These are phyloP conservation scores for Gymnopus androsaceus DNA, from an alignment of 1,284 basidiomycete species.

Conservation along the genomic window DNA sequence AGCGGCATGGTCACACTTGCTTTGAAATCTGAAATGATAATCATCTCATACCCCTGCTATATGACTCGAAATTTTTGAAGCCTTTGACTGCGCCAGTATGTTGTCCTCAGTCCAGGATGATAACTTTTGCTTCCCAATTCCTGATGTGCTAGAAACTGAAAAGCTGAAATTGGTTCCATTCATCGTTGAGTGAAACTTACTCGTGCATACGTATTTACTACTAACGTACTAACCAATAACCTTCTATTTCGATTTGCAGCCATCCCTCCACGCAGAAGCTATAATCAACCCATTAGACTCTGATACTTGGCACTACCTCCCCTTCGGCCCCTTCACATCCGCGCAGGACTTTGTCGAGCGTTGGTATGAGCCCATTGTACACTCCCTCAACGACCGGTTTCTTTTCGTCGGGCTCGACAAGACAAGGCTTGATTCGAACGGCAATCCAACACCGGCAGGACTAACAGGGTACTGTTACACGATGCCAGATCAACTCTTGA, in stretches of 20 bases:
- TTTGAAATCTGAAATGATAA: too few relatives aligned
- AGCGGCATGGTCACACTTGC: too few relatives aligned
- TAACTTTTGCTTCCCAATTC: slow-evolving; percentile 40
- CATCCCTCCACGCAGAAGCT: slow-evolving; percentile 19
- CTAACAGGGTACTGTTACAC: slow-evolving; percentile 43
- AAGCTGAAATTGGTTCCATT: slow-evolving; percentile 38
- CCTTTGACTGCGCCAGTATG: neutral
- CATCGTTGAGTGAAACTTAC: slow-evolving; percentile 33
- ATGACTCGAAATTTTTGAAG: too few relatives aligned
- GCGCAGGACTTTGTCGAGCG: slow-evolving; percentile 35
- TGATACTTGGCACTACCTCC: slow-evolving; percentile 37
- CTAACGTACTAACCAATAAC: slow-evolving; percentile 21
- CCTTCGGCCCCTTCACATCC: slow-evolving; percentile 41
- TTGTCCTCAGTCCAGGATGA: neutral
- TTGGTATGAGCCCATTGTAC: slow-evolving; percentile 26
- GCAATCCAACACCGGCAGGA: slow-evolving; percentile 34
- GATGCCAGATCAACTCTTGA: slow-evolving; percentile 37
- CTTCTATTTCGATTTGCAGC: slow-evolving; percentile 13
- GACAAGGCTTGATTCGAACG: slow-evolving; percentile 22
- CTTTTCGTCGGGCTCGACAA: slow-evolving; percentile 55
- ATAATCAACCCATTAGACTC: slow-evolving; percentile 15
- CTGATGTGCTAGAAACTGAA: slow-evolving; percentile 34
- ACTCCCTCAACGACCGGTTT: slow-evolving; percentile 31
- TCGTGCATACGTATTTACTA: neutral
- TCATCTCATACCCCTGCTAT: too few relatives aligned